Percentiles rank a stretch among this genome's conserved stretches.
Conservation (phyloP, 371 early-diverging fungal genomes). For the Syncephalastrum contaminatum region DNA sequence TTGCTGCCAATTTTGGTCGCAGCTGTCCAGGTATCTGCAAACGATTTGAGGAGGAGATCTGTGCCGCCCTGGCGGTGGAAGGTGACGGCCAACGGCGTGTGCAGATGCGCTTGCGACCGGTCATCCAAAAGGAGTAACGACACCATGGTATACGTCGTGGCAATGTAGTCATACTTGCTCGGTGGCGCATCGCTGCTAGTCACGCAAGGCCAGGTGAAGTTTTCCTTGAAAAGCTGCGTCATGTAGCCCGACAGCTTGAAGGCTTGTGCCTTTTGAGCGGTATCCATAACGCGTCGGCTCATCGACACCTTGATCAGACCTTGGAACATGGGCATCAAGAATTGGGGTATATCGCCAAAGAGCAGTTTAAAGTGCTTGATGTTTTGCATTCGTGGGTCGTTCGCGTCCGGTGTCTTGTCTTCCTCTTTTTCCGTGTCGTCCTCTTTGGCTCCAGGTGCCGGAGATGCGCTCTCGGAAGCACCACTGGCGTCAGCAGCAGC, state of each 20-base stretch:
- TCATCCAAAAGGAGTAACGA: conserved; percentile 52
- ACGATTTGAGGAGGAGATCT: conserved; percentile 52
- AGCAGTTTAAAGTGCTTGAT: conserved; percentile 65
- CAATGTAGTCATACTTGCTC: conserved; percentile 58
- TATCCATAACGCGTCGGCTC: conserved; percentile 58
- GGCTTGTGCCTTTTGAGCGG: conserved; percentile 52
- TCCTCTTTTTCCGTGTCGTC: conserved; percentile 22
- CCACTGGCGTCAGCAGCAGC: conserved; percentile 17
- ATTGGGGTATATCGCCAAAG: conserved; percentile 65
- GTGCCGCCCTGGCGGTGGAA: conserved; percentile 69
- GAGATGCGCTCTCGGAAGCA: neutral
- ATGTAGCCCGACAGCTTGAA: conserved; percentile 59
- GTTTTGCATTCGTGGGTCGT: conserved; percentile 67
- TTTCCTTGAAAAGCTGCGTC: conserved; percentile 50
- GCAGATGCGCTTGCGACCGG: conserved; percentile 64
- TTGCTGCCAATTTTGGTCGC: conserved; percentile 26
- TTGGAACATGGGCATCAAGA: conserved; percentile 68
- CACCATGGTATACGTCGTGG: conserved; percentile 49
- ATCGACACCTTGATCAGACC: conserved; percentile 72
- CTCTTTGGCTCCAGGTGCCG: conserved; percentile 15
- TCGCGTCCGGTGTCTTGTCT: conserved; percentile 35
- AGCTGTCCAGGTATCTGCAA: conserved; percentile 60
- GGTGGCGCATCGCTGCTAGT: conserved; percentile 24
- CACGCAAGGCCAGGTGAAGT: conserved; percentile 48
- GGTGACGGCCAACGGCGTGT: conserved; percentile 67